Percentiles rank a stretch among this genome's conserved stretches.
phyloP scores from a whole-genome alignment of 805 yeast species.

The Diddensiella caesifluorescens region DNA sequence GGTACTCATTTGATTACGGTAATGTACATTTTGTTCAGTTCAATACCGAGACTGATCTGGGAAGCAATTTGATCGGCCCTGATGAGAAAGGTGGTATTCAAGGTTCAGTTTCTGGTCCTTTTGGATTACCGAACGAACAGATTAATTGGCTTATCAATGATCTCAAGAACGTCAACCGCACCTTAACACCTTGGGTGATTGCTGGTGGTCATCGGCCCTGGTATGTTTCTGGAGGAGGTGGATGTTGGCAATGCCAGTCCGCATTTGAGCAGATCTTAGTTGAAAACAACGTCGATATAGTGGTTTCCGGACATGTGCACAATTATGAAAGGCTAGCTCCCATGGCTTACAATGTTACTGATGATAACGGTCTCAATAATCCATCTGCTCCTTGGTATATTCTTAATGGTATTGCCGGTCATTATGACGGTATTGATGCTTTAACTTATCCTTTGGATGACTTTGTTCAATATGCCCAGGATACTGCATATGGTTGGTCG shows the following conservation, averaged over 20 bases:
- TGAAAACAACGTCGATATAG: conserved; percentile 20
- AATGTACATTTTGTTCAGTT: conserved; percentile 26
- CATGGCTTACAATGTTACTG: conserved; percentile 18
- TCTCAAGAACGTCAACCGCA: conserved; percentile 24
- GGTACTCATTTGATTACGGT: conserved; percentile 30
- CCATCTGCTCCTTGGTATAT: conserved; percentile 28
- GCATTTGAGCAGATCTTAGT: conserved; percentile 20
- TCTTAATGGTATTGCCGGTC: conserved; percentile 27
- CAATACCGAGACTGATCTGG: conserved; percentile 27
- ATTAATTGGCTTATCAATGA: conserved; percentile 26
- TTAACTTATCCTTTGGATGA: conserved; percentile 8
- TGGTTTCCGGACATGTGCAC: conserved; percentile 24
- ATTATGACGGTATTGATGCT: conserved; percentile 24
- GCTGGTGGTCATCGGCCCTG: conserved; percentile 27
- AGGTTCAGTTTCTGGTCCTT: conserved; percentile 25
- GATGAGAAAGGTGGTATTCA: conserved; percentile 19
- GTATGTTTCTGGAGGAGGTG: conserved; percentile 18
- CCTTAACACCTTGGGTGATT: conserved; percentile 24
- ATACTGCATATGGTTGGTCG: conserved; percentile 24
- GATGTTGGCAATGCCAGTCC: conserved; percentile 16
- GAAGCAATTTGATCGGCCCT: conserved; percentile 20
- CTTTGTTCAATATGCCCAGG: conserved; percentile 14
- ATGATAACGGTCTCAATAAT: conserved; percentile 26
- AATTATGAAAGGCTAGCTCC: conserved; percentile 21
- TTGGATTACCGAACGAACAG: conserved; percentile 20